phyloP scores from a whole-genome alignment of 2,329 filamentous ascomycete species.

The Aaosphaeria arxii region DNA sequence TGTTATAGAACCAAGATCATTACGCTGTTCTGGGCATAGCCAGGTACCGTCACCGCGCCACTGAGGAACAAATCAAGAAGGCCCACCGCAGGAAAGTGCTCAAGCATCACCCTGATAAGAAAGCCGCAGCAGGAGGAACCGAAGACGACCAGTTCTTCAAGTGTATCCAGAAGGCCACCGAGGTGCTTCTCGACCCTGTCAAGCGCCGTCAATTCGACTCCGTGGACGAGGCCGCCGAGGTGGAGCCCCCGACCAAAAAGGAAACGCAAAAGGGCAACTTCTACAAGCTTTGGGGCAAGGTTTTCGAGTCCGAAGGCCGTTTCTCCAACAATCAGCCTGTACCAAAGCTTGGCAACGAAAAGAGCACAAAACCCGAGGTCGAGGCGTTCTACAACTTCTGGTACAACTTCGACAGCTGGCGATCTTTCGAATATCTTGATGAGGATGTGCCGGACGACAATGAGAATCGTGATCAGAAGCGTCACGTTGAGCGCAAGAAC shows the following conservation, averaged over 20 bases:
- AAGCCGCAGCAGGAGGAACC: slow-evolving; percentile 79
- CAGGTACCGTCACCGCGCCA: slow-evolving; percentile 89
- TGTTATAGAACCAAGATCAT: slow-evolving; percentile 79
- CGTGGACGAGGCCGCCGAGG: slow-evolving; percentile 89
- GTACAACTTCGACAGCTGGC: slow-evolving; percentile 99
- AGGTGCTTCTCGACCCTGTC: slow-evolving; percentile 86
- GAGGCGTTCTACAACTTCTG: slow-evolving; percentile 99
- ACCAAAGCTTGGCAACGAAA: slow-evolving; percentile 78
- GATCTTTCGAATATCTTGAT: slow-evolving; percentile 95
- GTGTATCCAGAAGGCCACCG: slow-evolving; percentile 98
- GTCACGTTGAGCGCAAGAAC: slow-evolving; percentile 98
- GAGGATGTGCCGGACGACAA: slow-evolving; percentile 99
- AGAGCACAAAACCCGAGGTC: slow-evolving; percentile 83
- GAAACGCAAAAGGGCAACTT: slow-evolving; percentile 80
- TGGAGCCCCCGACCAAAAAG: slow-evolving; percentile 92
- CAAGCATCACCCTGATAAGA: slow-evolving; percentile 98
- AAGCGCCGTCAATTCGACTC: slow-evolving; percentile 96
- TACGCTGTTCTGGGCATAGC: slow-evolving; percentile 93
- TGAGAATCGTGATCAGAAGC: slow-evolving; percentile 98
- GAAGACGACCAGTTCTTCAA: slow-evolving; percentile 99
- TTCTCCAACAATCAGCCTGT: slow-evolving; percentile 93
- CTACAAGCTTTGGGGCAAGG: slow-evolving; percentile 89
- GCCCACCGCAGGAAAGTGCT: slow-evolving; percentile 99
- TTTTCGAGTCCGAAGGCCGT: slow-evolving; percentile 87
- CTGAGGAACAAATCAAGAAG: slow-evolving; percentile 97